These are phyloP conservation scores for Stevia rebaudiana DNA, from an alignment of 140 eudicot genomes.

Conservation along the genomic window DNA sequence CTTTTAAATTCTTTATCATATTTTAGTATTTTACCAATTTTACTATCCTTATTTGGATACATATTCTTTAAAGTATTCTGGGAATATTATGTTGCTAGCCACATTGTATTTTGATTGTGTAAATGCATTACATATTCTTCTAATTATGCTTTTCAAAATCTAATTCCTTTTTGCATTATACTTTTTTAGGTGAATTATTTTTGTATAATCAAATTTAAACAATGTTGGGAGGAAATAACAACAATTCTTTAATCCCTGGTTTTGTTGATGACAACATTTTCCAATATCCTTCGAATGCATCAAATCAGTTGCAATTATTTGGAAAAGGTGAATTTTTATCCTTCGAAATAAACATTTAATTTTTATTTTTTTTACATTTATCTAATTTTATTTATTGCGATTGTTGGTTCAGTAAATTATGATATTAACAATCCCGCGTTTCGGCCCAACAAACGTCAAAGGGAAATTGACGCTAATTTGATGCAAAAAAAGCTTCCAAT, in stretches of 20 bases:
- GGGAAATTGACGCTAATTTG: conserved; percentile 54
- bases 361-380: not conserved
- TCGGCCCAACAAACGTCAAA: conserved; percentile 51
- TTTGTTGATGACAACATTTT: conserved; percentile 51
- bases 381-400: conserved; percentile 14
- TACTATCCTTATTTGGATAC: conserved; percentile 8
- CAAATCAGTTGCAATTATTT: conserved; percentile 75
- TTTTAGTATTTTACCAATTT: conserved; percentile 1
- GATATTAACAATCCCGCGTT: conserved; percentile 43
- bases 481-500: conserved; percentile 73
- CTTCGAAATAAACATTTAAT: not conserved
- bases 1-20: conserved; percentile 5
- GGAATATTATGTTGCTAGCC: conserved; percentile 32
- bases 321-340: conserved; percentile 49
- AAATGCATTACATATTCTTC: conserved; percentile 24
- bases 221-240: conserved; percentile 72
- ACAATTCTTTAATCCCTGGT: conserved; percentile 44
- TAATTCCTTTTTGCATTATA: conserved; percentile 22
- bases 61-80: conserved; percentile 26
- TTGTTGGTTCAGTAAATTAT: conserved; percentile 61
- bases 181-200: conserved; percentile 34
- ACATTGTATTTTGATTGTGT: conserved; percentile 20
- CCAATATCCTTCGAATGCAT: conserved; percentile 45
- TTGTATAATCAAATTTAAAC: conserved; percentile 9
- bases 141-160: conserved; percentile 27